Base-by-base conservation (phyloP, 2,329 filamentous ascomycete species). In the Diaporthe velutina region DNA sequence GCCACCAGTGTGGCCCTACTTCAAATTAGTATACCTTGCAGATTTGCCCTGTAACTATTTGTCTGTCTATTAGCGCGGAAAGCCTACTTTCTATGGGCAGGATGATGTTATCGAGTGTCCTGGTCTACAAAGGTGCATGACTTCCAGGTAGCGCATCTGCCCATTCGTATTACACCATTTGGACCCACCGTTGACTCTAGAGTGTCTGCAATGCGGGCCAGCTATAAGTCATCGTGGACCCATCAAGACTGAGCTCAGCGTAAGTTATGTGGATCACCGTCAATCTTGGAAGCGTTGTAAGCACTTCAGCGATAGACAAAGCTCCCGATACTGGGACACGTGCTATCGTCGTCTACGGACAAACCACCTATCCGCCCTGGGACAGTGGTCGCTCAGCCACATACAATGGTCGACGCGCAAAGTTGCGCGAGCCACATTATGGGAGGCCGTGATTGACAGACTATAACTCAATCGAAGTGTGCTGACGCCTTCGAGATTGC, bases 141-240 rank as follows among this genome's bases (percentile, higher is more conserved):
- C 30, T 67, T 38, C 22, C 22, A 28, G 8, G 9, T 54, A 33
- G 48, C 22, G 48, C 33, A 17, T 13, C 64, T 68, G 64, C 30
- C 64, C 64, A 68, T 15, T 68, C 45, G 64, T 25, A 68, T 68
- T 40, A 68, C 33, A 68, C 64, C 15, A 40, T 68, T 68, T n/a
- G 13, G 64, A 68, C 64, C 64, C 64, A 68, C 64, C 48, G 33
- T 68, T 40, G 57, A 28, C n/a, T 40, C 35, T 17, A 25, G 35
- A n/a, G 22, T 15, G 57, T 28, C n/a, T 17, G 15, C n/a, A 30
- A 13, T 38, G 57, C 10, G 57, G 57, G 22, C 35, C 35, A 60
- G 35, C 22, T n/a, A 13, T 19, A 38, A 28, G 48, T 68, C n/a
- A 54, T 22, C 64, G 45, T 68, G n/a, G 64, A 40, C 48, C 45